Evolutionary conservation across 306 rosid species (phyloP).

Genomic region (Castanopsis chinensis): DNA sequence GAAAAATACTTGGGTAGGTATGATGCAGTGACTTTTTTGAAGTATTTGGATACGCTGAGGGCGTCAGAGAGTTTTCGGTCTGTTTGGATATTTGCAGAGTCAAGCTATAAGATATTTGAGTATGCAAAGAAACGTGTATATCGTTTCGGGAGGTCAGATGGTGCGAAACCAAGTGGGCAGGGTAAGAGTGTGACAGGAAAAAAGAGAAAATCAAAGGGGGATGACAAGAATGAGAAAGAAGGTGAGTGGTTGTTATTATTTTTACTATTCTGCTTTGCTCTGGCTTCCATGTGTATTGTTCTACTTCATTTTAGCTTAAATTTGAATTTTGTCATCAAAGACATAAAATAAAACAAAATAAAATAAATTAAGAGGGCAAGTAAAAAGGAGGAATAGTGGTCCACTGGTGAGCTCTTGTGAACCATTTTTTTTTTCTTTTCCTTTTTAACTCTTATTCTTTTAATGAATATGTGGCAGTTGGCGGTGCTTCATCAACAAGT

Average conservation of each 20-base stretch:
- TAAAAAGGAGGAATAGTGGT: constrained; percentile 6
- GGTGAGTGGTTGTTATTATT: constrained; percentile 36
- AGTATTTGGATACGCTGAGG: constrained; percentile 90
- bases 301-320: constrained; percentile 1
- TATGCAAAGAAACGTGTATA: constrained; percentile 90
- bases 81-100: constrained; percentile 97
- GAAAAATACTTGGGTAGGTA: constrained; percentile 53
- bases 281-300: constrained; percentile 1
- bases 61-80: constrained; percentile 93
- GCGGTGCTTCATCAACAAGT: constrained; percentile 45
- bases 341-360: neutral
- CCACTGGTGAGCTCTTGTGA: neutral
- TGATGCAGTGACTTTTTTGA: constrained; percentile 90
- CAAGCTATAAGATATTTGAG: constrained; percentile 89
- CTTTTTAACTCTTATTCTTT: neutral
- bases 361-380: neutral
- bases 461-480: constrained; percentile 45
- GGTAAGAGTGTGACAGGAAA: constrained; percentile 51
- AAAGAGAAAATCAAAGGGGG: constrained; percentile 62
- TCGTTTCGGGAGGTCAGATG: constrained; percentile 64
- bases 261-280: neutral
- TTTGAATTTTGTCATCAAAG: constrained; percentile 8
- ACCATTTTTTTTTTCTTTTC: neutral
- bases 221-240: constrained; percentile 44
- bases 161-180: constrained; percentile 40